Percentiles rank a stretch among this genome's conserved stretches.
These are phyloP conservation scores for Verticillium alfalfae DNA, from an alignment of 2,329 filamentous ascomycete species.

Conservation along the genomic window DNA sequence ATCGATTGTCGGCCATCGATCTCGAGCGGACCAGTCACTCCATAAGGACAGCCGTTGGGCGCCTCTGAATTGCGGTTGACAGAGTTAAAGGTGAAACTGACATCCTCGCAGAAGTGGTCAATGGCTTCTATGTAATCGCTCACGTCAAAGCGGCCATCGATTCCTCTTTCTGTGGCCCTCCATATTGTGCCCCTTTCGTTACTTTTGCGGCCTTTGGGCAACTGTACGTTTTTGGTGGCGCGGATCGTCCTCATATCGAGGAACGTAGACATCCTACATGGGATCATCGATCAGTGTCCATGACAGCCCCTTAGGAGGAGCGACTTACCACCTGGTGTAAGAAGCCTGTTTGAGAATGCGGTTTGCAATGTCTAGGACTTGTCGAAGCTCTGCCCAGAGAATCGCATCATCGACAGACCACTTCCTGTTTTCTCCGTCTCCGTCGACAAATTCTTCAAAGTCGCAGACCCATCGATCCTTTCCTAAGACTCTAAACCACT, in stretches of 20 bases:
- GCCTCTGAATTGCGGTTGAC: neutral
- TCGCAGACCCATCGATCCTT: slow-evolving; percentile 8
- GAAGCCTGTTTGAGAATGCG: slow-evolving; percentile 4
- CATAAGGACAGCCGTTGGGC: neutral
- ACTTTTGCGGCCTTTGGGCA: neutral
- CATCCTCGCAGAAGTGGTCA: neutral
- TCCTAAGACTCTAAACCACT: slow-evolving; percentile 5
- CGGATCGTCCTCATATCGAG: neutral
- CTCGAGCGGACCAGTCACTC: neutral
- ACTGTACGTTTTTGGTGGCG: neutral
- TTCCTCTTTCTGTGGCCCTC: neutral
- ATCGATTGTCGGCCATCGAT: neutral
- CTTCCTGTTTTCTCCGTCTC: neutral
- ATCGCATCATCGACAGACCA: slow-evolving; percentile 6
- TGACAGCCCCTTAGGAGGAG: neutral
- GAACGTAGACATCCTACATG: neutral
- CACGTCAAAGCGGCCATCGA: neutral
- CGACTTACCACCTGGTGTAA: slow-evolving; percentile 4
- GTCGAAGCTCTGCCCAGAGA: slow-evolving; percentile 6
- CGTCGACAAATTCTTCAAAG: neutral
- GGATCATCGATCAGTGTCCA: neutral
- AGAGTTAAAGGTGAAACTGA: neutral
- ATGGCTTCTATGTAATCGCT: neutral
- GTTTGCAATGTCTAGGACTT: slow-evolving; percentile 9
- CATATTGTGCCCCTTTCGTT: neutral